Conservation (phyloP, 176 grass and related monocot genomes). For the Raddia guianensis region DNA sequence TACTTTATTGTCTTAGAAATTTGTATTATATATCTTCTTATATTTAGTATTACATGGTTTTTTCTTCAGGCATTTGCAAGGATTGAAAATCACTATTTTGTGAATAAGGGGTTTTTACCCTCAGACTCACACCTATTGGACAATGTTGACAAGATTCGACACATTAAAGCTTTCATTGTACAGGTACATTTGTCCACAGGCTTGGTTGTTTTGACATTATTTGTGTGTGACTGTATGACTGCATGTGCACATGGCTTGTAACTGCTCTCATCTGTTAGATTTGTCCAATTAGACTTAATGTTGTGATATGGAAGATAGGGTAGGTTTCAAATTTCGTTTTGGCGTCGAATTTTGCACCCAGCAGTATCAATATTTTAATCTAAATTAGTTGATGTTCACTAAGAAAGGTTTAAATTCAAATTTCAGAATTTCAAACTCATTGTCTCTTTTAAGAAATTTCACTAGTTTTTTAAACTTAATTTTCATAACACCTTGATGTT, state of each 20-base stretch:
- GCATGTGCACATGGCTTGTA: background rate
- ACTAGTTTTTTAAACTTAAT: too few species aligned
- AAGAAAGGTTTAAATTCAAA: too few species aligned
- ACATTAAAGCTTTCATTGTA: constrained; percentile 90
- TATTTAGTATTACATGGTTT: constrained; percentile 7
- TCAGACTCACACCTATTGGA: constrained; percentile 79
- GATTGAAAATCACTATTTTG: constrained; percentile 96
- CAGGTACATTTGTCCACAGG: constrained; percentile 51
- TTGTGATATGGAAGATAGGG: background rate
- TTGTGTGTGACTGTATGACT: background rate
- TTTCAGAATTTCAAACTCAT: too few species aligned
- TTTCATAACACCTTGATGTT: too few species aligned
- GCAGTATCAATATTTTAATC: too few species aligned
- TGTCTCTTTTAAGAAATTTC: too few species aligned
- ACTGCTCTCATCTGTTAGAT: background rate
- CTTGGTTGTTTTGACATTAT: constrained; percentile 9
- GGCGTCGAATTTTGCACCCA: too few species aligned
- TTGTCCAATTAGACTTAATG: background rate
- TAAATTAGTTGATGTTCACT: too few species aligned
- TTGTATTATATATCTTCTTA: background rate
- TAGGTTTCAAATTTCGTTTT: too few species aligned
- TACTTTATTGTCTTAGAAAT: background rate
- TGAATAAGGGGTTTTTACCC: constrained; percentile 89
- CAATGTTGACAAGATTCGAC: constrained; percentile 89
- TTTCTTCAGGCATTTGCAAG: constrained; percentile 82